Conservation (phyloP, 2,329 filamentous ascomycete genomes). For the Aspergillus fumigatiaffinis region DNA sequence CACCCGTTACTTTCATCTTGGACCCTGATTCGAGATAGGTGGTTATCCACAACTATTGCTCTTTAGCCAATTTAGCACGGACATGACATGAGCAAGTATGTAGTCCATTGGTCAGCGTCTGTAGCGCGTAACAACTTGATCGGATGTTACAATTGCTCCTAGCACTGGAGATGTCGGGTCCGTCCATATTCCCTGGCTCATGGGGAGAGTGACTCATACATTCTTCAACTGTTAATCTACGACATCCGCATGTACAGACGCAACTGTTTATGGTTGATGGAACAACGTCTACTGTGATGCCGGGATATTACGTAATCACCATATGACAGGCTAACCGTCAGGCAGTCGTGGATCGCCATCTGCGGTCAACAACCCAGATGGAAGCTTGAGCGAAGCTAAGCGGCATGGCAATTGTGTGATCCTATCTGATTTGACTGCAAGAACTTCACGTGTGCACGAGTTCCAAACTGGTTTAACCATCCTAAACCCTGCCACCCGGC, state of each 20-base stretch:
- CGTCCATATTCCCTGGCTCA: neutral
- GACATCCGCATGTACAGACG: neutral
- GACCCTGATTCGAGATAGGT: neutral
- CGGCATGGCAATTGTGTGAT: constrained; percentile 1
- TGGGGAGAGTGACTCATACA: neutral
- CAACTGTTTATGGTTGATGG: neutral
- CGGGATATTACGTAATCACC: constrained; percentile 12
- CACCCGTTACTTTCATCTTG: neutral
- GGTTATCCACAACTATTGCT: neutral
- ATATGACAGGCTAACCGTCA: constrained; percentile 9
- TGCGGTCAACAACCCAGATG: neutral
- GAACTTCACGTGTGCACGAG: constrained; percentile 1
- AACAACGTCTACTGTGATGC: neutral
- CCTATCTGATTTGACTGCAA: neutral
- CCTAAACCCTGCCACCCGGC: constrained; percentile 1
- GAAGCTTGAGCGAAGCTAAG: neutral
- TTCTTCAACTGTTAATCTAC: neutral
- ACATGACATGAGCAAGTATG: neutral
- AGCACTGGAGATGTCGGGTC: neutral
- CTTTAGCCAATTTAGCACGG: neutral
- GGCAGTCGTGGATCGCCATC: neutral
- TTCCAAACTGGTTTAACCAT: constrained; percentile 13
- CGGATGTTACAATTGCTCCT: neutral
- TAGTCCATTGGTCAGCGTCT: neutral
- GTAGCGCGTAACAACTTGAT: neutral